Base-by-base conservation (phyloP, 352 stramenopile species). In the Globisporangium solare region DNA sequence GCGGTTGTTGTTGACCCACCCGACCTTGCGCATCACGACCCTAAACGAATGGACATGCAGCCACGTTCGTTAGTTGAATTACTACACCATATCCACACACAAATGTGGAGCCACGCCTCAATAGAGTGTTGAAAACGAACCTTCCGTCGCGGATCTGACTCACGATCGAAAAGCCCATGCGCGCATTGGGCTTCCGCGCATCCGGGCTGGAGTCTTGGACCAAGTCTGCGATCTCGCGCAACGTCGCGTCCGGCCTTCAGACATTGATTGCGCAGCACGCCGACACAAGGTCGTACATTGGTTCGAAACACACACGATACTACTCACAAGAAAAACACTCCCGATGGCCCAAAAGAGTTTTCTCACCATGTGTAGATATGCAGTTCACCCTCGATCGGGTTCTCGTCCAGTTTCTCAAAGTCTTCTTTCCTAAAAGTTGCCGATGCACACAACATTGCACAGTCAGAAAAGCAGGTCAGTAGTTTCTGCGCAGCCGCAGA, bases 341-440 rank as follows among this genome's bases (percentile, higher is more conserved):
- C 2, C 24, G 5, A 27, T 27, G 24, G 5, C 24, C 24, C 24
- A 27, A 27, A 27, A 27, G 24, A 27, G 24, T 5, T 27, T 27
- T 47, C 32, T 55, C 18, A 88, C 77, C 80, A 91, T 22, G 76
- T 88, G 68, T 91, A 88, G 51, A 88, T 78, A 49, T 91, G 78
- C 27, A 87, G 63, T 48, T 91, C 80, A 35, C 85, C 84, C 14
- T 63, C 48, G 24, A 87, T 70, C 20, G 80, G 68, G 3, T 68
- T 72, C 14, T 83, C 65, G 14, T 82, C 63, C 60, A 86, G 50
- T n/a, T 59, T 56, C 43, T 87, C 77, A 45, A 79, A 91, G 20
- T 64, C 74, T 58, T 88, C 80, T 37, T 67, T 56, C 60, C 80
- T 90, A 47, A 5, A 27, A 27, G 24, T 27, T 27, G 24, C 24